These are phyloP conservation scores for Tolypocladium tundrense DNA, from an alignment of 2,329 filamentous ascomycete species.

Conservation along the genomic window DNA sequence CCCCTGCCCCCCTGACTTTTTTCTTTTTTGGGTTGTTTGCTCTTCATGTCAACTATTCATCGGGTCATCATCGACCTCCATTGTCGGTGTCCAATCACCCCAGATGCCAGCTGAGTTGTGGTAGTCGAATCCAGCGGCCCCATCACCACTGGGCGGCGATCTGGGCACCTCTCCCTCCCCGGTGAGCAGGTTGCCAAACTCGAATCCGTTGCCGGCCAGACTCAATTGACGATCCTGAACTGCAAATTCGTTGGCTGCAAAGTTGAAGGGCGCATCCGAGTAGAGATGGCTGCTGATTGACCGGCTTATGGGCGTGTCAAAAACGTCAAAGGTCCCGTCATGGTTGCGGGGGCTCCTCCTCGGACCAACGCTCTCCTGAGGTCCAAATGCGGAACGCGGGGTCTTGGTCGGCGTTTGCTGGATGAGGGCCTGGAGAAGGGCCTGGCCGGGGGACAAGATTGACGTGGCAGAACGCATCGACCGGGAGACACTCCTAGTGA, in stretches of 20 bases:
- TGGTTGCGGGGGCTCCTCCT: slow-evolving; percentile 33
- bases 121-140: slow-evolving; percentile 18
- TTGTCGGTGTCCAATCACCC: slow-evolving; percentile 15
- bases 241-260: slow-evolving; percentile 8
- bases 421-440: slow-evolving; percentile 14
- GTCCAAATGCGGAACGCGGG: slow-evolving; percentile 18
- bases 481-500: slow-evolving; percentile 49
- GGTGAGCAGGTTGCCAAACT: slow-evolving; percentile 38
- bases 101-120: slow-evolving; percentile 16
- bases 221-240: background rate
- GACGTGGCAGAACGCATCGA: slow-evolving; percentile 39
- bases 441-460: slow-evolving; percentile 31
- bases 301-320: slow-evolving; percentile 49
- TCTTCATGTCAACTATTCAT: background rate
- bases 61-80: background rate
- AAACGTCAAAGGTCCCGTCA: slow-evolving; percentile 26
- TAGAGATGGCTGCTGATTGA: slow-evolving; percentile 52
- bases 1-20: no score
- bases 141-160: slow-evolving; percentile 29
- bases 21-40: background rate
- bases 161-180: slow-evolving; percentile 37
- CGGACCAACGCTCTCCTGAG: slow-evolving; percentile 20
- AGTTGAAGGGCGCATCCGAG: slow-evolving; percentile 44
- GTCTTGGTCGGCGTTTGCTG: slow-evolving; percentile 41
- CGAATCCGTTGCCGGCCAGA: slow-evolving; percentile 20